Evolutionary conservation across 805 yeast genomes (phyloP).

Genomic region (Henningerozyma blattae): DNA sequence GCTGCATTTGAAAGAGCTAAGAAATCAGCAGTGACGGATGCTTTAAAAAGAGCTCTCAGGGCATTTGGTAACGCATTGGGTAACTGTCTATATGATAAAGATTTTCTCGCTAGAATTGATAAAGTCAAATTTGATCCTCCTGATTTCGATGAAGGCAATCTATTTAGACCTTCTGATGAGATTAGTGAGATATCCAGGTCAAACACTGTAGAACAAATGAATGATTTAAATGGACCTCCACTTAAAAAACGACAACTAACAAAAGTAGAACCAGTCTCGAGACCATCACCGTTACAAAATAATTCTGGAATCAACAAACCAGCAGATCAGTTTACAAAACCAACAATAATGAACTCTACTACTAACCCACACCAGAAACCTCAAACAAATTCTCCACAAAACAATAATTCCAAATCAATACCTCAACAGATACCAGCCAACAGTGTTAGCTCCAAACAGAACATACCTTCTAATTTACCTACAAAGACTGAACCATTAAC

Average conservation of each 20-base stretch:
- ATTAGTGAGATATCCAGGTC: slow-evolving; percentile 20
- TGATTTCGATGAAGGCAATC: slow-evolving; percentile 31
- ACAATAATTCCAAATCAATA: too few species aligned
- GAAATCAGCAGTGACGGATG: slow-evolving; percentile 79
- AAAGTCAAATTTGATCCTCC: slow-evolving; percentile 33
- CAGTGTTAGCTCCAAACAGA: too few species aligned
- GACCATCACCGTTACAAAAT: too few species aligned
- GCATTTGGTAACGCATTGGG: slow-evolving; percentile 78
- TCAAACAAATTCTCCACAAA: too few species aligned
- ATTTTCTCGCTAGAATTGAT: slow-evolving; percentile 37
- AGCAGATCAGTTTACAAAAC: slow-evolving; percentile 1
- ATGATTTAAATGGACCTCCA: neutral
- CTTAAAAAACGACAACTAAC: slow-evolving; percentile 16
- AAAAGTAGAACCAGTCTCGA: slow-evolving; percentile 6
- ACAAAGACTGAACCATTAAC: too few species aligned
- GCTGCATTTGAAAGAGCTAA: slow-evolving; percentile 76
- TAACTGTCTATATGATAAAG: slow-evolving; percentile 72
- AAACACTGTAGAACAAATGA: slow-evolving; percentile 10
- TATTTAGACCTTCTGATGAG: slow-evolving; percentile 28
- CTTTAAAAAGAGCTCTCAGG: slow-evolving; percentile 63
- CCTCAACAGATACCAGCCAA: too few species aligned
- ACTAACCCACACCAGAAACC: too few species aligned
- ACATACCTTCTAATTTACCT: too few species aligned
- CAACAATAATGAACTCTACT: too few species aligned
- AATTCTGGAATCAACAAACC: neutral